Evolutionary conservation across 306 rosid genomes (phyloP), one percentile per base, ranked within the genome.

Genomic region (Urtica urens): DNA sequence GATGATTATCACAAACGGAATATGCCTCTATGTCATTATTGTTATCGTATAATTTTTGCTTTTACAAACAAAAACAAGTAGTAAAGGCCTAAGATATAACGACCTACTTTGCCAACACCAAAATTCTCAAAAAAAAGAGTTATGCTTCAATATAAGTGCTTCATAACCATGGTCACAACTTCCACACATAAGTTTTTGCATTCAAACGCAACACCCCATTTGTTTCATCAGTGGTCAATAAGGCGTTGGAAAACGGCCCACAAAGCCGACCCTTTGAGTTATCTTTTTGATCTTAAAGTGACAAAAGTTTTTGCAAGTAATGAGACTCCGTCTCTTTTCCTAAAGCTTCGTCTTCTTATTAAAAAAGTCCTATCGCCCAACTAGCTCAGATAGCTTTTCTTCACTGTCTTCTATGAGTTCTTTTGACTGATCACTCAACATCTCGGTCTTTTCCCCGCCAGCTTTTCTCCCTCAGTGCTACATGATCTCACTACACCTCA

Each of bases 371-470:
- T 38, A 74, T 46, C 37, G 23, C 63, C 45, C 75, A 27, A 64
- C 83, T 80, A 54, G 72, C 79, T 70, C 64, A 40, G 56, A 56
- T 63, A 7, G 52, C 66, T 73, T 69, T n/a, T 71, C 74, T 70
- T 73, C 87, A 73, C 74, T 54, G 53, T 48, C 72, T 60, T 72
- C 94, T 8, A 72, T 61, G 60, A 70, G 63, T 70, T 84, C 83
- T 81, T 80, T 87, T 77, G 93, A 87, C 87, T 78, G 75, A n/a
- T n/a, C n/a, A 78, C 87, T 66, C 64, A 60, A 68, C 73, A 68
- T 67, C 66, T 70, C 43, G 51, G 24, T 69, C 67, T 80, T 51
- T 53, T 62, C 75, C 83, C 23, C 24, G 59, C 30, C 23, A 24
- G 49, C 50, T 23, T 33, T 49, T 51, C 58, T 51, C 59, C 44